Evolutionary conservation across 106 monocot genomes (phyloP).

Genomic region (Dendrobium officinale): DNA sequence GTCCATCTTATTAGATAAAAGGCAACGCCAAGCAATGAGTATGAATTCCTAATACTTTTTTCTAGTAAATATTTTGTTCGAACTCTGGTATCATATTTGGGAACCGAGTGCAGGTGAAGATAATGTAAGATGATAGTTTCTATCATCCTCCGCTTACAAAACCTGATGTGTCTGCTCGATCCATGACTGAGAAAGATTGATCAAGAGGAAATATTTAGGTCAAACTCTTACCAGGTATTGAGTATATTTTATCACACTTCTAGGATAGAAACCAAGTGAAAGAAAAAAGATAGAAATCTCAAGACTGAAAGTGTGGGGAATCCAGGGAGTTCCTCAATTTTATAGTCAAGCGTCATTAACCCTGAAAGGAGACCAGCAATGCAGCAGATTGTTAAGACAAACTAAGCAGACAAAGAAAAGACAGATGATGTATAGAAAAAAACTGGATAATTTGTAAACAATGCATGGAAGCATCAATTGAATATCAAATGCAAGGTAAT

Average conservation of each 20-base stretch:
- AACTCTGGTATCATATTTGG: not conserved
- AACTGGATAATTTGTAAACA: not conserved
- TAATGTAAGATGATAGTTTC: constrained; percentile 21
- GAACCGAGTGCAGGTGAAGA: constrained; percentile 5
- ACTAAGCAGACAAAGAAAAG: too few species aligned
- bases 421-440: not conserved
- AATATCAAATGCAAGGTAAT: not conserved
- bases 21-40: not conserved
- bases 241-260: constrained; percentile 9
- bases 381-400: not conserved
- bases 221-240: constrained; percentile 3
- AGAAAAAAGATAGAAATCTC: not conserved
- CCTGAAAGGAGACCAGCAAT: constrained; percentile 12
- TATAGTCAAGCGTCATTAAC: constrained; percentile 19
- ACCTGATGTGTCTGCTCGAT: constrained; percentile 82
- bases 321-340: not conserved
- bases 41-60: not conserved
- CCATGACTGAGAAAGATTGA: constrained; percentile 36
- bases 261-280: constrained; percentile 4
- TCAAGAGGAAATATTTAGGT: not conserved
- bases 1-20: constrained; percentile 9
- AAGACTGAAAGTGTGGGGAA: not conserved
- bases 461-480: not conserved
- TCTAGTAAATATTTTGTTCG: not conserved
- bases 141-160: constrained; percentile 81